Evolutionary conservation across 2,329 filamentous ascomycete species (phyloP), one percentile per base, ranked within the genome.

Genomic region (Sporothrix globosa): DNA sequence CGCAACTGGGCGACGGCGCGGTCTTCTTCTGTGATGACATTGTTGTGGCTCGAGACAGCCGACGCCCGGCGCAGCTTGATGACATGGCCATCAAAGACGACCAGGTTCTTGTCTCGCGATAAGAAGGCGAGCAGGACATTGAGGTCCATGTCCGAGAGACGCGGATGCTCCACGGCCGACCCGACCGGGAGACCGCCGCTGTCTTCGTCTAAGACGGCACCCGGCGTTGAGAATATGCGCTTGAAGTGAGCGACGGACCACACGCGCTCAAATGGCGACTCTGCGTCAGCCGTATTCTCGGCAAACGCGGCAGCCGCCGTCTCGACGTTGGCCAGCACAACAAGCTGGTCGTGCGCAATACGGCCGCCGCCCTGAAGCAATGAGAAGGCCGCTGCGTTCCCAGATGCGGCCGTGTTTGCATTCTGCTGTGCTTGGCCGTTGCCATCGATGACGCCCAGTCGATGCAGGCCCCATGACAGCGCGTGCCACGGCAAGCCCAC

Each of bases 1-100:
- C 94, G 95, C 11, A 99, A 86, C 21, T 91, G 91, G 1, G 93
- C 93, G 73, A 97, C 92, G 0, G 92, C 91, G 4, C 84, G 83
- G 80, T 99, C 96, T 75, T 96, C 91, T 70, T 89, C 83, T 0
- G 91, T 92, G 73, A 98, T 90, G 3, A 10, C 90, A 71, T 89
- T 82, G 0, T 91, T 91, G 73, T 97, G 89, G 3, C 14, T 1
- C n/a, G 34, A 5, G n/a, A 54, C 52, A 5, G 48, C 21, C 34
- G 30, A 46, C 0, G 85, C 78, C 0, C 80, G 80, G 75, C 87
- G 90, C 78, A 98, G 90, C 77, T 92, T 94, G 75, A 99, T 85
- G 0, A 89, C 92, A 74, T 88, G 81, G 4, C 86, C 87, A 76
- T 93, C 89, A 75, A 84, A 88, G 66, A 81, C 83, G 46, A 89